These are phyloP conservation scores for Globisporangium acanthophoron DNA, from an alignment of 352 stramenopile genomes.

Conservation along the genomic window DNA sequence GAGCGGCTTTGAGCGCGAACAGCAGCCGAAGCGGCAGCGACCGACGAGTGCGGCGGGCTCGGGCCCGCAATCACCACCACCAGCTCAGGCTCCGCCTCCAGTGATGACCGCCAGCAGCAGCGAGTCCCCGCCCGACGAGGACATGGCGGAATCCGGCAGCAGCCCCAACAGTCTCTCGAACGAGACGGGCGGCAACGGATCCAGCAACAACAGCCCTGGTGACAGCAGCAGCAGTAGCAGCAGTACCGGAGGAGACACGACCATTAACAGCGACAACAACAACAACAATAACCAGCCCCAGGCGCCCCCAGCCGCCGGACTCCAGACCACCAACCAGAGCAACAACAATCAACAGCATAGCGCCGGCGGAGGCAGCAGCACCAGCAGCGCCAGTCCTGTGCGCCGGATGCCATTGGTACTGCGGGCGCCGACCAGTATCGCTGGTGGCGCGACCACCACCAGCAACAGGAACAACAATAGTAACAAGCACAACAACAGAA, in stretches of 20 bases:
- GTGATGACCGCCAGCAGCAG: neutral
- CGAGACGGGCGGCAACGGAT: constrained; percentile 5
- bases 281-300: constrained; percentile 4
- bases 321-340: neutral
- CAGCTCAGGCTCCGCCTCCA: neutral
- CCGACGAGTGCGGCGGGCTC: neutral
- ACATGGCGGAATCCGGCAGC: constrained; percentile 6
- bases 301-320: too few relatives aligned
- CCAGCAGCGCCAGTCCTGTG: constrained; percentile 23
- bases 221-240: constrained; percentile 1
- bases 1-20: constrained; percentile 4
- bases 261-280: neutral
- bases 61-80: neutral
- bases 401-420: constrained; percentile 32
- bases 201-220: constrained; percentile 4
- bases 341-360: neutral
- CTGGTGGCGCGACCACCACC: neutral
- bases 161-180: constrained; percentile 13
- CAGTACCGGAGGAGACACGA: neutral
- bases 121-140: constrained; percentile 8
- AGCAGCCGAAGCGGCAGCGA: constrained; percentile 7
- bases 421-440: constrained; percentile 9
- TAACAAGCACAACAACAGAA: neutral
- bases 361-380: constrained; percentile 15
- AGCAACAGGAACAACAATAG: neutral